Percentiles rank a stretch among this genome's conserved stretches.
phyloP scores from a whole-genome alignment of 169 alveolate genomes.

The Condylostoma magnum region DNA sequence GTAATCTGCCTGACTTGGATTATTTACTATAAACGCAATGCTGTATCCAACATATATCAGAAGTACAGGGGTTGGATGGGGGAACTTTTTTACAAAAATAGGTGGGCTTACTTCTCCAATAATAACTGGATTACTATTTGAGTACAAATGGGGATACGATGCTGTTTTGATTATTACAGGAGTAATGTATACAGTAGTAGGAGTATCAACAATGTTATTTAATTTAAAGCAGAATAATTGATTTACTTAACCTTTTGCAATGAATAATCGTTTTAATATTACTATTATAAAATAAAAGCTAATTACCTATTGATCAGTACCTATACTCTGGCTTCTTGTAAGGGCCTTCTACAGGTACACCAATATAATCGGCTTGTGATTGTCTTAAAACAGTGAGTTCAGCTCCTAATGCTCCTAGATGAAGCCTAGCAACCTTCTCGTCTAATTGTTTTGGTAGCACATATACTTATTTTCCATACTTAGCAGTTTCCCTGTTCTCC shows the following conservation, averaged over 20 bases:
- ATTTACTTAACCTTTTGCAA: no score
- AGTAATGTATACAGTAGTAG: no score
- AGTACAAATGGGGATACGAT: no score
- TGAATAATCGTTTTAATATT: no score
- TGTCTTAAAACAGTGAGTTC: slow-evolving; percentile 89
- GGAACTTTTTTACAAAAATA: background rate
- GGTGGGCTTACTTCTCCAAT: slow-evolving; percentile 27
- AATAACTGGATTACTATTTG: background rate
- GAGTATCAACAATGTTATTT: no score
- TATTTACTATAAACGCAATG: background rate
- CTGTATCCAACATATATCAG: slow-evolving; percentile 3
- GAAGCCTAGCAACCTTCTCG: slow-evolving; percentile 97
- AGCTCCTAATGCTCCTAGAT: slow-evolving; percentile 92
- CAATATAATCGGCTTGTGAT: slow-evolving; percentile 94
- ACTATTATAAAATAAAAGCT: no score
- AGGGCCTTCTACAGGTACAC: slow-evolving; percentile 93
- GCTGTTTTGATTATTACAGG: no score
- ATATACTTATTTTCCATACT: slow-evolving; percentile 86
- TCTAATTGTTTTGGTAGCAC: slow-evolving; percentile 94
- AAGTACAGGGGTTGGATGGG: slow-evolving; percentile 6
- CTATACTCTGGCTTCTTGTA: slow-evolving; percentile 92
- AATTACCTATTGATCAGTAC: no score
- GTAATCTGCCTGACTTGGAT: background rate
- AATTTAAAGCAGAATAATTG: no score
- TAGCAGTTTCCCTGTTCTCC: slow-evolving; percentile 77